A percentile compares a stretch with the other conserved stretches of the same genome.
phyloP scores from a whole-genome alignment of 2,329 filamentous ascomycete species.

The Penicillium concentricum region DNA sequence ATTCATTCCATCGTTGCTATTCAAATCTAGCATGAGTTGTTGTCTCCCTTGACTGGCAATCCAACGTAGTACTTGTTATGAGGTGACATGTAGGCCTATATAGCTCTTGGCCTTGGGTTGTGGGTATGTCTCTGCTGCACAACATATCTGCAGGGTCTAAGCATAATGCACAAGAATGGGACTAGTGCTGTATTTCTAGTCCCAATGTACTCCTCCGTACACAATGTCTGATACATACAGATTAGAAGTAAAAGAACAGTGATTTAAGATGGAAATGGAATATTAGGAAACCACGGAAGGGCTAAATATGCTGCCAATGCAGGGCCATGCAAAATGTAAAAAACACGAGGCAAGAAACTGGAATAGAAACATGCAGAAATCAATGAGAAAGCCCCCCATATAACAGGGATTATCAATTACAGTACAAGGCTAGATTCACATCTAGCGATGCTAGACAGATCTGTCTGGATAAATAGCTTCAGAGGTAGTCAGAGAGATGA shows the following conservation, averaged over 20 bases:
- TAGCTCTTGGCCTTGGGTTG: background rate
- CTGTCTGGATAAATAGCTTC: conserved; percentile 1
- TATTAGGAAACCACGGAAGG: background rate
- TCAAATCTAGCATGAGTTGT: background rate
- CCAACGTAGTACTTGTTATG: background rate
- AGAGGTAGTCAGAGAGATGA: background rate
- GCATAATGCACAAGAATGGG: background rate
- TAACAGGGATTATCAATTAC: conserved; percentile 17
- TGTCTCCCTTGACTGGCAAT: background rate
- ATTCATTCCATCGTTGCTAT: conserved; percentile 11
- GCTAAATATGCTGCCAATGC: conserved; percentile 17
- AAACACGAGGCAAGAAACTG: background rate
- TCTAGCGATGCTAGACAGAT: conserved; percentile 1
- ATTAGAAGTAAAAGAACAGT: background rate
- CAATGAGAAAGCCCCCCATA: conserved; percentile 1
- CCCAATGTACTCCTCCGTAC: background rate
- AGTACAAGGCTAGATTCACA: conserved; percentile 14
- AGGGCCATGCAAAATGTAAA: conserved; percentile 13
- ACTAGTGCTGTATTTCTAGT: background rate
- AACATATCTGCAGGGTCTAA: conserved; percentile 6
- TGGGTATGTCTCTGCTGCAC: conserved; percentile 2
- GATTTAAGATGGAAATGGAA: background rate
- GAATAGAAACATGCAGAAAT: conserved; percentile 13
- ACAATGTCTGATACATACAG: background rate
- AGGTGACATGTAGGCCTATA: no score